Conservation (phyloP, 2,329 filamentous ascomycete species). For the Penicillium sp. region DNA sequence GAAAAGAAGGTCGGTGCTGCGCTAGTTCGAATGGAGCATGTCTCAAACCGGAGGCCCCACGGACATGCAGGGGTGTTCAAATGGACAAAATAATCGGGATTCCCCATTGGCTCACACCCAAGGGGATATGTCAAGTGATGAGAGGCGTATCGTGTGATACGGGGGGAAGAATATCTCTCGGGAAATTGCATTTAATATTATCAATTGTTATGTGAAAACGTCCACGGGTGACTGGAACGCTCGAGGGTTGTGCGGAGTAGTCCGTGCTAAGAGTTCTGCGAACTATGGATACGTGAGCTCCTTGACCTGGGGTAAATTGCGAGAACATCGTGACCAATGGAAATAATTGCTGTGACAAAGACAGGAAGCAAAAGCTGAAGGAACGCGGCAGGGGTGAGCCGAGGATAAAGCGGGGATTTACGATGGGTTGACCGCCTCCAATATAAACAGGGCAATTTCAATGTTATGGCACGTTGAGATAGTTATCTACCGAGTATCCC, state of each 20-base stretch:
- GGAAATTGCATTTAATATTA: neutral
- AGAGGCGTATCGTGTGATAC: neutral
- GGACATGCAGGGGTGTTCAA: neutral
- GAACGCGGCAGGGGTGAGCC: neutral
- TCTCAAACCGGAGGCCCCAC: conserved; percentile 1
- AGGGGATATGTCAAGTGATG: neutral
- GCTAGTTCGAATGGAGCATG: neutral
- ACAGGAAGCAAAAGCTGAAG: neutral
- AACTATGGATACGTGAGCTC: neutral
- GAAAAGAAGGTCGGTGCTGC: neutral
- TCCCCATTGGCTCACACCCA: neutral
- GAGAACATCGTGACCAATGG: neutral
- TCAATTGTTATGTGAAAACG: neutral
- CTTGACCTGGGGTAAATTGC: neutral
- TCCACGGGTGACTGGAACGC: neutral
- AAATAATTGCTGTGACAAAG: neutral
- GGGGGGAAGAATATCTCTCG: neutral
- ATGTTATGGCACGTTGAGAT: too few relatives aligned
- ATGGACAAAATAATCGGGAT: neutral
- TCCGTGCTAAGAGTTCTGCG: neutral
- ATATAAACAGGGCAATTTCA: neutral
- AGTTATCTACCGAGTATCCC: neutral
- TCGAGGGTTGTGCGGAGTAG: neutral
- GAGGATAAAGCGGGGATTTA: neutral
- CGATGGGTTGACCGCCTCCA: neutral